Conservation (phyloP, 192 early-diverging fungal genomes). For the Umbelopsis sp. region DNA sequence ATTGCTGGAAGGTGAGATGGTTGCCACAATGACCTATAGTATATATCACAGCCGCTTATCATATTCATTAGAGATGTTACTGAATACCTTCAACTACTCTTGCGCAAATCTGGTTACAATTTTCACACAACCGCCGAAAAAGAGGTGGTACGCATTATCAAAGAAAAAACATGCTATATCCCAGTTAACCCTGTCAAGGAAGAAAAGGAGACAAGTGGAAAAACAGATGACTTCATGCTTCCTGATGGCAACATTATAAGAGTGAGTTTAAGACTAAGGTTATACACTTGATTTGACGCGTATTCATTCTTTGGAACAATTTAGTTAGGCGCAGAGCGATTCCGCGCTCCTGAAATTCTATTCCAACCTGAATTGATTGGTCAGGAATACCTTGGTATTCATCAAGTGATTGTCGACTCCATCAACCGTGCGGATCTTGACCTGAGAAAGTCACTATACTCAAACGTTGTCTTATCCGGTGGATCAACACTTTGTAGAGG, state of each 20-base stretch:
- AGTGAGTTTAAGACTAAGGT: conserved; percentile 39
- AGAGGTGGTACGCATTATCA: conserved; percentile 93
- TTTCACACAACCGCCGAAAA: conserved; percentile 93
- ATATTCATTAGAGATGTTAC: conserved; percentile 78
- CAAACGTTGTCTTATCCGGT: conserved; percentile 94
- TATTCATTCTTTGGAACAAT: background rate
- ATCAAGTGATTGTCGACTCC: conserved; percentile 90
- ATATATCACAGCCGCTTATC: background rate
- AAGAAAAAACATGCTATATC: conserved; percentile 96
- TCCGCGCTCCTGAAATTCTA: conserved; percentile 93
- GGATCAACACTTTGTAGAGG: conserved; percentile 92
- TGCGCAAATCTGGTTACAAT: conserved; percentile 86
- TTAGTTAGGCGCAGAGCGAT: conserved; percentile 87
- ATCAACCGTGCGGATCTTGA: conserved; percentile 96
- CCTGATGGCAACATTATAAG: conserved; percentile 86
- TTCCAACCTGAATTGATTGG: conserved; percentile 96
- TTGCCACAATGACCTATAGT: too few species aligned
- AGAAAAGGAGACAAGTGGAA: conserved; percentile 85
- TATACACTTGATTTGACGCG: background rate
- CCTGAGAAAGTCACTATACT: conserved; percentile 83
- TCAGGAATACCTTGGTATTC: conserved; percentile 89
- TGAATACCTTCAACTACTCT: conserved; percentile 86
- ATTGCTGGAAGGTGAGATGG: conserved; percentile 74
- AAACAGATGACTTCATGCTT: conserved; percentile 77
- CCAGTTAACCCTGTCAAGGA: conserved; percentile 88